Evolutionary conservation across 306 rosid genomes (phyloP).

Genomic region (Gastrolobium villosum): DNA sequence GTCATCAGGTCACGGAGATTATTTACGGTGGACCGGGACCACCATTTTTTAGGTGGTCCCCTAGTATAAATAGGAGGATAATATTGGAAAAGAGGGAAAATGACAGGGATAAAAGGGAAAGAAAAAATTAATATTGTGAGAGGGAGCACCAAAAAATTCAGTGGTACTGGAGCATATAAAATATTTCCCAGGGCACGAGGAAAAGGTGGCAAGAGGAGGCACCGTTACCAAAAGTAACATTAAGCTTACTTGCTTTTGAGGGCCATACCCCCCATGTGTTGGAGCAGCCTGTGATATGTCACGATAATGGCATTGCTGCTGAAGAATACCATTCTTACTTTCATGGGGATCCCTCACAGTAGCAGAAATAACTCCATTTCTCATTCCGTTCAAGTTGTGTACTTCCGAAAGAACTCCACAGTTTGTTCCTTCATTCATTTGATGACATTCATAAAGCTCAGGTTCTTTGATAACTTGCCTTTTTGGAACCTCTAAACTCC

Average conservation of each 20-base stretch:
- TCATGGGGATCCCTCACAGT: slow-evolving; percentile 43
- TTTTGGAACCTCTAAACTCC: slow-evolving; percentile 49
- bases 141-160: too few relatives aligned
- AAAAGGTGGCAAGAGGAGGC: slow-evolving; percentile 1
- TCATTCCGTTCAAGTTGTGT: slow-evolving; percentile 44
- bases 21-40: too few relatives aligned
- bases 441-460: slow-evolving; percentile 43
- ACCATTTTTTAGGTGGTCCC: too few relatives aligned
- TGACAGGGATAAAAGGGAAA: too few relatives aligned
- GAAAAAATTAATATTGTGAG: too few relatives aligned
- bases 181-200: slow-evolving; percentile 34
- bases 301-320: slow-evolving; percentile 50
- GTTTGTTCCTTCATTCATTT: slow-evolving; percentile 52
- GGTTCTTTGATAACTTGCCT: slow-evolving; percentile 34
- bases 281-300: slow-evolving; percentile 51
- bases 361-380: slow-evolving; percentile 48
- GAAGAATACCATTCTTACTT: slow-evolving; percentile 52
- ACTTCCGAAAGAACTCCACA: slow-evolving; percentile 47
- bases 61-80: too few relatives aligned
- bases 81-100: too few relatives aligned
- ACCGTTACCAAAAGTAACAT: slow-evolving; percentile 21
- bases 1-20: slow-evolving; percentile 45
- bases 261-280: slow-evolving; percentile 38
- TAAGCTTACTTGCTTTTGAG: slow-evolving; percentile 68
- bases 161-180: too few relatives aligned